Evolutionary conservation across 1,284 basidiomycete genomes (phyloP).

Genomic region (Trichosporon ovoides): DNA sequence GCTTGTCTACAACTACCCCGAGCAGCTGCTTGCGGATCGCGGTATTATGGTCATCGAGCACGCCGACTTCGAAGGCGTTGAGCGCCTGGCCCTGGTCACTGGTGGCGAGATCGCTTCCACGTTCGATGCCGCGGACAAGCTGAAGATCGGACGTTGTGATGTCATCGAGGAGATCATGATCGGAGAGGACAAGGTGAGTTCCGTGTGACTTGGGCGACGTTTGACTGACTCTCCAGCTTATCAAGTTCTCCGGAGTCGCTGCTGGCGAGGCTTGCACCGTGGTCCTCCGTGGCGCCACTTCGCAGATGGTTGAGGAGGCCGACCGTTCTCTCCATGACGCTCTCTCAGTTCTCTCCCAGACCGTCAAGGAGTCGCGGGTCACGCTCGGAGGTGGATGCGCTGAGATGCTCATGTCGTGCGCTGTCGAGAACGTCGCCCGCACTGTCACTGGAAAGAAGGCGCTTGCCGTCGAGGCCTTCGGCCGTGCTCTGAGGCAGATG

Average conservation of each 20-base stretch:
- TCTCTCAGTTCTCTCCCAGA: slow-evolving; percentile 93
- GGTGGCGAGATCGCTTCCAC: slow-evolving; percentile 97
- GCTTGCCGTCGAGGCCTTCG: slow-evolving; percentile 88
- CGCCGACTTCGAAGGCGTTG: slow-evolving; percentile 98
- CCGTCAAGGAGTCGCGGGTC: slow-evolving; percentile 91
- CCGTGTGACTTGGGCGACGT: no score
- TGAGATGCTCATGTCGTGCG: slow-evolving; percentile 96
- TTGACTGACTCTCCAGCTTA: slow-evolving; percentile 58
- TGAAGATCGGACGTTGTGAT: slow-evolving; percentile 90
- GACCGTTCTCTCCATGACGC: slow-evolving; percentile 97
- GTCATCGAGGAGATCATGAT: slow-evolving; percentile 99
- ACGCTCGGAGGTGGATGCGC: slow-evolving; percentile 94
- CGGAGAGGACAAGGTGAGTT: slow-evolving; percentile 87
- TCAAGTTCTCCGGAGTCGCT: slow-evolving; percentile 98
- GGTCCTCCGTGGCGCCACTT: slow-evolving; percentile 91
- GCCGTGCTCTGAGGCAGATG: slow-evolving; percentile 75
- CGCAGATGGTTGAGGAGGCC: slow-evolving; percentile 98
- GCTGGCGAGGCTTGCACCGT: slow-evolving; percentile 99
- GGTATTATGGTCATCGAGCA: slow-evolving; percentile 98
- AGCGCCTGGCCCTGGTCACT: slow-evolving; percentile 89
- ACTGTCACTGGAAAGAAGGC: slow-evolving; percentile 90
- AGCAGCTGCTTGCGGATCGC: slow-evolving; percentile 84
- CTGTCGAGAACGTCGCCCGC: slow-evolving; percentile 82
- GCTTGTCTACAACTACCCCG: slow-evolving; percentile 99
- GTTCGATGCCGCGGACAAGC: slow-evolving; percentile 88